Percentiles rank a stretch among this genome's conserved stretches.
phyloP scores from a whole-genome alignment of 2,329 filamentous ascomycete genomes.

The Colletotrichum sidae region DNA sequence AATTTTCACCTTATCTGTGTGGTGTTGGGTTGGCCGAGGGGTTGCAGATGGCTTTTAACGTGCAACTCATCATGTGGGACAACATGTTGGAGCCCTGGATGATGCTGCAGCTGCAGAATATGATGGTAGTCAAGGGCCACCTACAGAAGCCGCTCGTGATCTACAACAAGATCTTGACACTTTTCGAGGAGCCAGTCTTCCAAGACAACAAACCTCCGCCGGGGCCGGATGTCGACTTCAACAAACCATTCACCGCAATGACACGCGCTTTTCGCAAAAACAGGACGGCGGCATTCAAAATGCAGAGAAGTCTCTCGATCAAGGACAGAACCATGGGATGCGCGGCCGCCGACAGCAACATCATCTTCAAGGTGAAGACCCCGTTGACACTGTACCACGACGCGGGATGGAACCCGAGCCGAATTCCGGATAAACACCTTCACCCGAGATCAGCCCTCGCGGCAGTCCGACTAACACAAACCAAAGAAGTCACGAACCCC shows the following conservation, averaged over 20 bases:
- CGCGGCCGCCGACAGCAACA: slow-evolving; percentile 33
- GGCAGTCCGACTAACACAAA: not conserved
- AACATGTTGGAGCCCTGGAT: slow-evolving; percentile 51
- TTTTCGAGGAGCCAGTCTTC: not conserved
- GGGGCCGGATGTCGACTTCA: too few relatives aligned
- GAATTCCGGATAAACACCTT: slow-evolving; percentile 50
- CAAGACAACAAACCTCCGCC: too few relatives aligned
- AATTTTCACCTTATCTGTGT: slow-evolving; percentile 61
- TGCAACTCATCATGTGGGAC: slow-evolving; percentile 54
- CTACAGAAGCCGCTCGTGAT: slow-evolving; percentile 40
- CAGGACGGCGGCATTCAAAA: not conserved
- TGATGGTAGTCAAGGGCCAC: slow-evolving; percentile 55
- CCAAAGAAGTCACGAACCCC: not conserved
- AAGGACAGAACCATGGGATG: slow-evolving; percentile 9
- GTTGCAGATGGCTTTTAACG: slow-evolving; percentile 52
- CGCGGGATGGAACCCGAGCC: slow-evolving; percentile 49
- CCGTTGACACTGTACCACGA: slow-evolving; percentile 43
- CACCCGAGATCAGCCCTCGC: not conserved
- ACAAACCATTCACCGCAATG: too few relatives aligned
- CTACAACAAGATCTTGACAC: not conserved
- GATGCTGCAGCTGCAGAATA: slow-evolving; percentile 59
- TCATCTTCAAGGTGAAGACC: slow-evolving; percentile 49
- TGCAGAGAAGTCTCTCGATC: slow-evolving; percentile 13
- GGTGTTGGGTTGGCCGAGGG: slow-evolving; percentile 58
- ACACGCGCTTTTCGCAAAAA: too few relatives aligned